These are phyloP conservation scores for Pseudogymnoascus verrucosus DNA, from an alignment of 2,329 filamentous ascomycete genomes.

Conservation along the genomic window DNA sequence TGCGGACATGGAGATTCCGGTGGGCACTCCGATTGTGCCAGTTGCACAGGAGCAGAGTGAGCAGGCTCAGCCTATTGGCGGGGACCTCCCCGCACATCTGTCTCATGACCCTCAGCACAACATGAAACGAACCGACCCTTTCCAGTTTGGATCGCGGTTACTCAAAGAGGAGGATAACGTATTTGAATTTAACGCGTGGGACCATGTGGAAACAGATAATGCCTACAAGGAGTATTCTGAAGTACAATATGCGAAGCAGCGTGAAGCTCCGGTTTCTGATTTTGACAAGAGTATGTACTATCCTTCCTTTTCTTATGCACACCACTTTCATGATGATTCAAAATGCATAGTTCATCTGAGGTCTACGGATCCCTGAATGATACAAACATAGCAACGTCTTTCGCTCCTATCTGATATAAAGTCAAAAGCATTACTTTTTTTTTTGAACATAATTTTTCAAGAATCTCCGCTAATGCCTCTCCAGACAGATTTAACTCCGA, in stretches of 20 bases:
- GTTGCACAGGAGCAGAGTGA: background rate
- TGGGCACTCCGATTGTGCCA: background rate
- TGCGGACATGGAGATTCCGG: background rate
- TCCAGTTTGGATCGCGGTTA: constrained; percentile 87
- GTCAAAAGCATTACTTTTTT: constrained; percentile 11
- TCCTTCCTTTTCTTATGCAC: constrained; percentile 9
- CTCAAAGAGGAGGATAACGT: constrained; percentile 80
- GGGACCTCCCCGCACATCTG: constrained; percentile 18
- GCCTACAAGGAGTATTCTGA: constrained; percentile 80
- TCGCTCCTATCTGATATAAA: constrained; percentile 63
- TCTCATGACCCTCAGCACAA: constrained; percentile 47
- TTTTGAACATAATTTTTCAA: constrained; percentile 11
- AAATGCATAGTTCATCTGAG: constrained; percentile 66
- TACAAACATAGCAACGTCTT: constrained; percentile 50
- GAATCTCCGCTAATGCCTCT: constrained; percentile 33
- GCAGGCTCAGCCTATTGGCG: background rate
- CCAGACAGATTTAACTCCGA: constrained; percentile 76
- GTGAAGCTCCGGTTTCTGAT: constrained; percentile 77
- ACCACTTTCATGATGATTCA: constrained; percentile 42
- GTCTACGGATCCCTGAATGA: constrained; percentile 46
- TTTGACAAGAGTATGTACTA: constrained; percentile 71
- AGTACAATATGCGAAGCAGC: constrained; percentile 76
- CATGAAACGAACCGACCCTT: constrained; percentile 82
- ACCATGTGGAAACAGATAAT: constrained; percentile 90
- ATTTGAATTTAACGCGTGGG: constrained; percentile 98